phyloP scores from a whole-genome alignment of 805 yeast genomes.

The Yarrowia deformans region DNA sequence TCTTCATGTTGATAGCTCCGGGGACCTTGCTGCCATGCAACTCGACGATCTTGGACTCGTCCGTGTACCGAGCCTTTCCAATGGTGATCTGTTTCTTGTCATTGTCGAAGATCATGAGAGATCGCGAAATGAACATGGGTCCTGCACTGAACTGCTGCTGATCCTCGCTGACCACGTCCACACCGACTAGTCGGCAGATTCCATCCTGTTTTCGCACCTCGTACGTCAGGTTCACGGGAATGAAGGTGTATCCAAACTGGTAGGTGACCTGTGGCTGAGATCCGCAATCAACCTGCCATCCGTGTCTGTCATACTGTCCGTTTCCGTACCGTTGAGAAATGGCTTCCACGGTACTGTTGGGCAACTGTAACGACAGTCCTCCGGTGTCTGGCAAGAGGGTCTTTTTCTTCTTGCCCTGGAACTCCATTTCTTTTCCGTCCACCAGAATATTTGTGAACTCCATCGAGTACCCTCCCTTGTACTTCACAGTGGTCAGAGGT shows the following conservation, averaged over 20 bases:
- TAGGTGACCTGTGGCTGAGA: slow-evolving; percentile 12
- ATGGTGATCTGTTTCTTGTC: slow-evolving; percentile 16
- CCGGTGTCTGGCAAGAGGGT: slow-evolving; percentile 9
- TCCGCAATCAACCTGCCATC: slow-evolving; percentile 7
- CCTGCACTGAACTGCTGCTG: slow-evolving; percentile 2
- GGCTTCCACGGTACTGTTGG: slow-evolving; percentile 2
- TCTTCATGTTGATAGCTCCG: background rate
- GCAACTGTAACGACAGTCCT: slow-evolving; percentile 12
- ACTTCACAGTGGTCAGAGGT: slow-evolving; percentile 9
- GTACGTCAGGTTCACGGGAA: slow-evolving; percentile 7
- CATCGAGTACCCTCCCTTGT: slow-evolving; percentile 22
- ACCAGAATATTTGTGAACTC: slow-evolving; percentile 4
- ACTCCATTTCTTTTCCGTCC: background rate
- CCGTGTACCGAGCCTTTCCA: slow-evolving; percentile 13
- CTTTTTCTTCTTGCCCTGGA: background rate
- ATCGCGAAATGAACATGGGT: slow-evolving; percentile 12
- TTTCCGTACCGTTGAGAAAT: slow-evolving; percentile 4
- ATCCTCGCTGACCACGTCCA: background rate
- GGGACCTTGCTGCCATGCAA: slow-evolving; percentile 4
- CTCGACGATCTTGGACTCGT: slow-evolving; percentile 3
- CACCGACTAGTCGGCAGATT: background rate
- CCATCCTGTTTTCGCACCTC: background rate
- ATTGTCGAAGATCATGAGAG: slow-evolving; percentile 23
- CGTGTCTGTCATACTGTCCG: background rate
- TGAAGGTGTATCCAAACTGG: slow-evolving; percentile 15